A percentile compares a stretch with the other conserved stretches of the same genome.
Evolutionary conservation across 78 protist species (phyloP).

Genomic region (Anaeramoeba flamelloides): DNA sequence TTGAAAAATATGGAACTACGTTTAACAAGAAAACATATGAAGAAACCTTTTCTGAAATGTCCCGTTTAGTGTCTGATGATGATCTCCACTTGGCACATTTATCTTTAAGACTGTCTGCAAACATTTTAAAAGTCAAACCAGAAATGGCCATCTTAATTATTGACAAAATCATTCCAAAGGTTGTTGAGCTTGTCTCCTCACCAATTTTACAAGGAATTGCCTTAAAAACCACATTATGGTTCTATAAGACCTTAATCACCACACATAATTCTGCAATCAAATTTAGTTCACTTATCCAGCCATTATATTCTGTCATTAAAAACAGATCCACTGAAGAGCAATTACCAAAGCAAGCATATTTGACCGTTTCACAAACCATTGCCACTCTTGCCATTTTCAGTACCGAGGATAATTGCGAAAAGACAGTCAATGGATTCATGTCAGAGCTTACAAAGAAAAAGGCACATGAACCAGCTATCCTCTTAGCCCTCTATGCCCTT

Average conservation of each 20-base stretch:
- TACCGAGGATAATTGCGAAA: background rate
- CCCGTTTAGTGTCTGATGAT: slow-evolving; percentile 24
- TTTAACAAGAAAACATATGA: background rate
- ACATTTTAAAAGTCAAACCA: slow-evolving; percentile 15
- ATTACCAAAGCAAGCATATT: slow-evolving; percentile 25
- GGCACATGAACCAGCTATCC: background rate
- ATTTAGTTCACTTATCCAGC: slow-evolving; percentile 4
- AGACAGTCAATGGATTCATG: background rate
- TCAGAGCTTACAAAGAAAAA: too few relatives aligned
- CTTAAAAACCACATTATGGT: slow-evolving; percentile 7
- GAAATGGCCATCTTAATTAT: background rate
- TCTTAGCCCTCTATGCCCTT: slow-evolving; percentile 45
- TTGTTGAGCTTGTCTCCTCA: slow-evolving; percentile 26
- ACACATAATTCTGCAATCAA: slow-evolving; percentile 18
- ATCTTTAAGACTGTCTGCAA: slow-evolving; percentile 23
- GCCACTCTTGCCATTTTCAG: slow-evolving; percentile 17
- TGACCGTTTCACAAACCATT: slow-evolving; percentile 32
- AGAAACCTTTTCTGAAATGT: slow-evolving; percentile 10
- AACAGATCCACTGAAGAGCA: too few relatives aligned
- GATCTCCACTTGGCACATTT: slow-evolving; percentile 52
- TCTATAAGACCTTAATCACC: slow-evolving; percentile 12
- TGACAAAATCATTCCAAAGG: slow-evolving; percentile 17
- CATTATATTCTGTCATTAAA: slow-evolving; percentile 2
- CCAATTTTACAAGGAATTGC: slow-evolving; percentile 69
- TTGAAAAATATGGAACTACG: background rate